A percentile compares a stretch with the other conserved stretches of the same genome.
Conservation (phyloP, 805 yeast species). For the Sungouiozyma ichnusensis region DNA sequence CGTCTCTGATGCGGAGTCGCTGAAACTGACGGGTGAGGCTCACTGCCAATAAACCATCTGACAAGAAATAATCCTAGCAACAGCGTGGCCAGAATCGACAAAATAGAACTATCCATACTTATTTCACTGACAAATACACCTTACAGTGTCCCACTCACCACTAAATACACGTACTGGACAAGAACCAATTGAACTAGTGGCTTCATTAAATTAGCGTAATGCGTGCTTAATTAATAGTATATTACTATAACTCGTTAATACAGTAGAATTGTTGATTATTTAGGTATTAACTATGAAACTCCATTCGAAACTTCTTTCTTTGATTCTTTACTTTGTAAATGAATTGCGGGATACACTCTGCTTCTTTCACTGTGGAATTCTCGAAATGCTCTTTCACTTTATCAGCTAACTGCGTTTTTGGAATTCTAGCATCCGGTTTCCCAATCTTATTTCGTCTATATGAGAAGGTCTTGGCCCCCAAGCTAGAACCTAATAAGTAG, state of each 20-base stretch:
- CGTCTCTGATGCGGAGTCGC: neutral
- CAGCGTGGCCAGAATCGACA: slow-evolving; percentile 8
- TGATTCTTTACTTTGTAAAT: slow-evolving; percentile 76
- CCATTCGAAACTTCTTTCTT: slow-evolving; percentile 35
- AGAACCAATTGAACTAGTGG: neutral
- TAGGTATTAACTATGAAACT: slow-evolving; percentile 17
- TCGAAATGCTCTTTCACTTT: slow-evolving; percentile 62
- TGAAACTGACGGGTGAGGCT: slow-evolving; percentile 34
- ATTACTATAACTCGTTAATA: no score
- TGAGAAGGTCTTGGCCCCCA: slow-evolving; percentile 59
- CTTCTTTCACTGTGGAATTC: slow-evolving; percentile 53
- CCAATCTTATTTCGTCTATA: slow-evolving; percentile 16
- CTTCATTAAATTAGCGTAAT: neutral
- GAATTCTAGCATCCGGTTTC: slow-evolving; percentile 32
- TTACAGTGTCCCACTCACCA: no score
- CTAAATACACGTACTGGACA: no score
- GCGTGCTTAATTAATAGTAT: no score
- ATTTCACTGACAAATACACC: no score
- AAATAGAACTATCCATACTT: slow-evolving; percentile 4
- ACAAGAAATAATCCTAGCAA: slow-evolving; percentile 47
- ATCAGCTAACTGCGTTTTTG: slow-evolving; percentile 50
- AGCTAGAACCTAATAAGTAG: slow-evolving; percentile 52
- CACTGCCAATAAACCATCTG: slow-evolving; percentile 50
- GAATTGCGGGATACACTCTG: slow-evolving; percentile 80
- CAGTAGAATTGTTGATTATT: neutral